A percentile compares a stretch with the other conserved stretches of the same genome.
phyloP scores from a whole-genome alignment of 2,329 filamentous ascomycete genomes.

The Epichloe coenophiala region DNA sequence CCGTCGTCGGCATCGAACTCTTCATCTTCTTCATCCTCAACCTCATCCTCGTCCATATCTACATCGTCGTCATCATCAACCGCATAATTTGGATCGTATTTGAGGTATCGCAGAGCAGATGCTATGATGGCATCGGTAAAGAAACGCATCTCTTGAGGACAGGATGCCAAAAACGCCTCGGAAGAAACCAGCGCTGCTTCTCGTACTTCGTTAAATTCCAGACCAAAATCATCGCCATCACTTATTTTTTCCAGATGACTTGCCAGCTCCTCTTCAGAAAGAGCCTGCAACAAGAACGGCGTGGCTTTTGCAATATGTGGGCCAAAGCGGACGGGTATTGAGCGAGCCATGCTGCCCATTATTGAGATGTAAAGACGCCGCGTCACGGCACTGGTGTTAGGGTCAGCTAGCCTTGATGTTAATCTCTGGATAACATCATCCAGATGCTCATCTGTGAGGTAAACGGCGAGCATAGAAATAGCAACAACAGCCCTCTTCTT shows the following conservation, averaged over 20 bases:
- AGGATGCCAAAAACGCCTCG: constrained; percentile 71
- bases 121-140: constrained; percentile 67
- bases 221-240: constrained; percentile 56
- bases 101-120: constrained; percentile 69
- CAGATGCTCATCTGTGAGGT: constrained; percentile 64
- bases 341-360: constrained; percentile 74
- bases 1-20: constrained; percentile 62
- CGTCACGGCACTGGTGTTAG: constrained; percentile 51
- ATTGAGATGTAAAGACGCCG: constrained; percentile 81
- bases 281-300: constrained; percentile 62
- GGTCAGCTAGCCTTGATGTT: constrained; percentile 52
- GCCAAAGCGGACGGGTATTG: constrained; percentile 75
- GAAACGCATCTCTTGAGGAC: constrained; percentile 69
- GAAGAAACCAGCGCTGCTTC: constrained; percentile 64
- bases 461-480: constrained; percentile 70
- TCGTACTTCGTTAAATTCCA: constrained; percentile 61
- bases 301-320: constrained; percentile 61
- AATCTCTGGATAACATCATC: constrained; percentile 60
- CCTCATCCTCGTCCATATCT: constrained; percentile 47
- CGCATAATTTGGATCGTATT: constrained; percentile 84
- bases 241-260: constrained; percentile 56
- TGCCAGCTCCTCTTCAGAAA: constrained; percentile 62
- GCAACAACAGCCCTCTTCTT: constrained; percentile 90
- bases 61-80: constrained; percentile 50
- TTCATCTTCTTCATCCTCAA: constrained; percentile 55